Conservation (phyloP, 2,329 filamentous ascomycete species). For the Sporothrix mexicana region DNA sequence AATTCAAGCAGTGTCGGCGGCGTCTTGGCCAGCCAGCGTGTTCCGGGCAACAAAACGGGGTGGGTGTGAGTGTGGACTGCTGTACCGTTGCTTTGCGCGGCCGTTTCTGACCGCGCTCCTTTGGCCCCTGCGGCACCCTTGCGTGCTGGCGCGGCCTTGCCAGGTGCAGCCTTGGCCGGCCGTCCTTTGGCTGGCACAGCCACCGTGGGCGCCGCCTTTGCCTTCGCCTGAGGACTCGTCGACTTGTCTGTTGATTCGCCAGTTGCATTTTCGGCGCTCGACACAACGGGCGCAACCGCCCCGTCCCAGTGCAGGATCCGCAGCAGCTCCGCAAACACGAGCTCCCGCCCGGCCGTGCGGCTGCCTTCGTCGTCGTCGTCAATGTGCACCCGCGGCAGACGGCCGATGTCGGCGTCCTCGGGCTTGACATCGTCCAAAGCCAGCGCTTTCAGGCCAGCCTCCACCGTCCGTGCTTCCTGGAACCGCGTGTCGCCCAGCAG, state of each 20-base stretch:
- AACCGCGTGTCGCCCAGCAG: conserved; percentile 69
- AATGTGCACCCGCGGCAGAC: conserved; percentile 69
- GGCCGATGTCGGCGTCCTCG: conserved; percentile 51
- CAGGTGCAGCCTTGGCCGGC: background rate
- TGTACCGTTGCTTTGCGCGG: background rate
- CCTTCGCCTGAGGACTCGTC: background rate
- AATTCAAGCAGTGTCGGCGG: conserved; percentile 65
- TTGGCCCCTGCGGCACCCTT: background rate
- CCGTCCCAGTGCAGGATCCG: conserved; percentile 66
- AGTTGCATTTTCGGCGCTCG: background rate
- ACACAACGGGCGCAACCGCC: background rate
- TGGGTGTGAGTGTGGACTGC: background rate
- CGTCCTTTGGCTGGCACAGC: background rate
- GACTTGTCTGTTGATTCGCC: background rate
- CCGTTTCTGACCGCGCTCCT: background rate
- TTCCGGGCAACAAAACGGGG: conserved; percentile 17
- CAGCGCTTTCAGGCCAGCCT: conserved; percentile 58
- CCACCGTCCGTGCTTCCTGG: conserved; percentile 64
- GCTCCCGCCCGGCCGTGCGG: conserved; percentile 62
- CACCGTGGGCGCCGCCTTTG: background rate
- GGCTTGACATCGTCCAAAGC: conserved; percentile 54
- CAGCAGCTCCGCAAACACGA: conserved; percentile 70
- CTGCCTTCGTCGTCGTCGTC: conserved; percentile 73
- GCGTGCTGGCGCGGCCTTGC: background rate
- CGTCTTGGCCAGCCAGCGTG: conserved; percentile 43